These are phyloP conservation scores for Coprinopsis cinerea DNA, from an alignment of 768 basidiomycete species.

Conservation along the genomic window DNA sequence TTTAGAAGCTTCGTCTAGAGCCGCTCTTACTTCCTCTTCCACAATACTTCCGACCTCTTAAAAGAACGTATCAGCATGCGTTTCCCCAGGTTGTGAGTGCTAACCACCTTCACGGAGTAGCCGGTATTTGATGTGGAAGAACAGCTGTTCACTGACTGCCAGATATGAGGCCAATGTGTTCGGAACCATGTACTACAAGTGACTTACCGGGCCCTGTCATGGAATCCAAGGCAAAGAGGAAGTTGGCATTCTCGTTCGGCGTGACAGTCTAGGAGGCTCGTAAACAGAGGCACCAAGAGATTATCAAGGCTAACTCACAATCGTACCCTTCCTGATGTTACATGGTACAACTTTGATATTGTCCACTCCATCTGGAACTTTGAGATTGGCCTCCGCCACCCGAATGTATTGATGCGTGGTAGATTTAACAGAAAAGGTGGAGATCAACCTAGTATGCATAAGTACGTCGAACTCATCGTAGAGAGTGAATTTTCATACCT, in stretches of 20 bases:
- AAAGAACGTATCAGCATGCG: not conserved
- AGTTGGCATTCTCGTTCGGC: conserved; percentile 68
- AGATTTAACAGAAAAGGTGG: conserved; percentile 85
- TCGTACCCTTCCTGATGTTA: conserved; percentile 5
- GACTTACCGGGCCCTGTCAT: conserved; percentile 51
- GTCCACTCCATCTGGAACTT: conserved; percentile 37
- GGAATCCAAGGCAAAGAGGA: conserved; percentile 76
- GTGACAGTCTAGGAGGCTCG: conserved; percentile 55
- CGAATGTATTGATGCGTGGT: conserved; percentile 77
- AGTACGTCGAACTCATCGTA: no score
- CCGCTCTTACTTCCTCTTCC: conserved; percentile 39
- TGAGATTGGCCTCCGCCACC: conserved; percentile 54
- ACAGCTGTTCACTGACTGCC: conserved; percentile 57
- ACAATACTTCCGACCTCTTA: conserved; percentile 69
- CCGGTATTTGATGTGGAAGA: conserved; percentile 66
- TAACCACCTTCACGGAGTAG: conserved; percentile 73
- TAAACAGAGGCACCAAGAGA: not conserved
- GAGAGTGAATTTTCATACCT: conserved; percentile 43
- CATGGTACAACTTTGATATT: conserved; percentile 47
- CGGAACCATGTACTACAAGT: not conserved
- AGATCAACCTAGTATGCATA: conserved; percentile 68
- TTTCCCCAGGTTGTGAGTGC: not conserved
- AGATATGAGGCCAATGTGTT: not conserved
- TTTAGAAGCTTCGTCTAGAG: conserved; percentile 30
- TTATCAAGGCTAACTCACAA: conserved; percentile 28